Evolutionary conservation across 345 rosid genomes (phyloP).

Genomic region (Adansonia digitata): DNA sequence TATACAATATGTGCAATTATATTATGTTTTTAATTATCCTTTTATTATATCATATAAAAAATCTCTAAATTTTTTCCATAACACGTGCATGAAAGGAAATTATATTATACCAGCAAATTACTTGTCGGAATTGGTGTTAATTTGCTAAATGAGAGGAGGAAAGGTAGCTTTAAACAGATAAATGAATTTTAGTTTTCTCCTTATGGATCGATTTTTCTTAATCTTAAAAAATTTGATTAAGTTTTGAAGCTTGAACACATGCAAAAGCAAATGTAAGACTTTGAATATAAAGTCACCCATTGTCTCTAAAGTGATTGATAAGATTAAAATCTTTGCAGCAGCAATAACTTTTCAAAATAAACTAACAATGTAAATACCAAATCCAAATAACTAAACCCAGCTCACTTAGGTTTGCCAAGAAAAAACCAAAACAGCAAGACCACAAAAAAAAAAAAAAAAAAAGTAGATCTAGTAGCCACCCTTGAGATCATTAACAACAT

Average conservation of each 20-base stretch:
- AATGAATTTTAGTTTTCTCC: too few relatives aligned
- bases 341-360: conserved; percentile 4
- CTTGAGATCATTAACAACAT: conserved; percentile 74
- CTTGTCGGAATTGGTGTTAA: too few relatives aligned
- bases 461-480: conserved; percentile 54
- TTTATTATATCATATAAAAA: too few relatives aligned
- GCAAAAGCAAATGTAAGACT: background rate
- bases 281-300: background rate
- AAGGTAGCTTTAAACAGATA: too few relatives aligned
- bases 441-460: background rate
- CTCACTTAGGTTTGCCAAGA: background rate
- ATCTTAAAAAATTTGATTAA: too few relatives aligned
- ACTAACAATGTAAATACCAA: background rate
- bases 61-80: too few relatives aligned
- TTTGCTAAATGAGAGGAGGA: too few relatives aligned
- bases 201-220: too few relatives aligned
- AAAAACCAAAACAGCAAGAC: background rate
- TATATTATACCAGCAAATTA: too few relatives aligned
- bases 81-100: too few relatives aligned
- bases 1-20: too few relatives aligned
- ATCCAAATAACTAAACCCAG: background rate
- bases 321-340: background rate
- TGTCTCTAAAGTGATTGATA: conserved; percentile 9
- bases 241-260: background rate
- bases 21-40: too few relatives aligned